These are phyloP conservation scores for Hygrocybe coccinea DNA, from an alignment of 768 basidiomycete species.

Conservation along the genomic window DNA sequence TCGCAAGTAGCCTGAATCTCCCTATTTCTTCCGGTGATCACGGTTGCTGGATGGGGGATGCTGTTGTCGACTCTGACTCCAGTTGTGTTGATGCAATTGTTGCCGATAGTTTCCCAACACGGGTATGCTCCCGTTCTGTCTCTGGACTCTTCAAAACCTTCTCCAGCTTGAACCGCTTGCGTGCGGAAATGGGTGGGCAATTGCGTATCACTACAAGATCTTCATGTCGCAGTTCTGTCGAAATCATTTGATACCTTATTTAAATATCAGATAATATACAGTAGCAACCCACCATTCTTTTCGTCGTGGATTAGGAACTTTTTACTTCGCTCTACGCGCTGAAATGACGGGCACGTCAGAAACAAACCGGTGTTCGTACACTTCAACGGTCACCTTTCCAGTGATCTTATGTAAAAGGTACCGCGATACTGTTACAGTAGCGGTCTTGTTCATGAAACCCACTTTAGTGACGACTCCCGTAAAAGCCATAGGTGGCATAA, in stretches of 20 bases:
- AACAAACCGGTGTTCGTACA: background rate
- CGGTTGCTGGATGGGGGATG: too few species aligned
- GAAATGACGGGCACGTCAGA: slow-evolving; percentile 6
- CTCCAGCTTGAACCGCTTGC: slow-evolving; percentile 72
- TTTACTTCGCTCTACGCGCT: slow-evolving; percentile 73
- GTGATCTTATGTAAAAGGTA: slow-evolving; percentile 68
- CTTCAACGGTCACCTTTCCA: slow-evolving; percentile 54
- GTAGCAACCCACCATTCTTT: slow-evolving; percentile 53
- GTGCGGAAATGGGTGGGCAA: slow-evolving; percentile 74
- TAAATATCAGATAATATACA: background rate
- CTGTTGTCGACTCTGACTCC: too few species aligned
- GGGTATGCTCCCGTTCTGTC: slow-evolving; percentile 45
- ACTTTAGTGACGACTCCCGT: slow-evolving; percentile 73
- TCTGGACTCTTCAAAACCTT: slow-evolving; percentile 64
- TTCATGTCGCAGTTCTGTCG: slow-evolving; percentile 55
- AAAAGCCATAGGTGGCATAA: slow-evolving; percentile 76
- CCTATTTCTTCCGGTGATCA: too few species aligned
- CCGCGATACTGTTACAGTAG: slow-evolving; percentile 75
- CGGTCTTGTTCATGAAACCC: slow-evolving; percentile 81
- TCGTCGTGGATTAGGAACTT: slow-evolving; percentile 78
- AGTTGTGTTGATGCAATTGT: too few species aligned
- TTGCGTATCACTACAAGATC: slow-evolving; percentile 77
- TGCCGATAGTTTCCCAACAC: background rate
- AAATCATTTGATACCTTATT: slow-evolving; percentile 7
- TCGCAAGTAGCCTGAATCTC: too few species aligned